Evolutionary conservation across 2,329 filamentous ascomycete species (phyloP), one percentile per base, ranked within the genome.

Genomic region (Cladosporium cucumerinum): DNA sequence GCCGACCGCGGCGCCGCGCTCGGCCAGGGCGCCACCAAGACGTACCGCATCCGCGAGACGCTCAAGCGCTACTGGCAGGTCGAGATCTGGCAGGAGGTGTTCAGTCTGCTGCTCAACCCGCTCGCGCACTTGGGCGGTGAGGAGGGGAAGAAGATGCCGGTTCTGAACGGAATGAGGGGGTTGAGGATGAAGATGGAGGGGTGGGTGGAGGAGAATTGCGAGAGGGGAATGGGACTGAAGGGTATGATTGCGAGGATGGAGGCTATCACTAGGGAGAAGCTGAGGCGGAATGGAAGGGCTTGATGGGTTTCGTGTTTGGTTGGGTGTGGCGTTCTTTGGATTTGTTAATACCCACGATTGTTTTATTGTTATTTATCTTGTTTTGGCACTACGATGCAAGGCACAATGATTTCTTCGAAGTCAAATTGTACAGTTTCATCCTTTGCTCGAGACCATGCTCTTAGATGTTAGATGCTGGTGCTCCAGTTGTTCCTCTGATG

Each of bases 41-140:
- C 84, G 57, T 98, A 97, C 79, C 87, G 85, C 68, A 87, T 97
- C 69, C 86, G 89, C 60, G 94, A 97, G 78, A 86, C 82, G 16
- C 79, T 98, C 66, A 99, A 99, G 82, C 81, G 95, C 52, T 99
- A 99, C 79, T 99, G 95, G 95, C 93, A 98, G 82, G 90, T 88
- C 57, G 93, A 97, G 58, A 86, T 98, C 52, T 99, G 95, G 95
- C 79, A 75, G 2, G 87, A 90, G 66, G 88, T 90, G 57, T 96
- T 99, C 76, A 90, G 93, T 69, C 72, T 98, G 65, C 79, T 98
- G 69, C 82, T 99, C 51, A 99, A 99, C 77, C 93, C 94, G 0
- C 83, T 85, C 2, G 83, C 82, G 65, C 87, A 88, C 77, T 77
- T 86, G n/a, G 84, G 85, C 11, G 80, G 74, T 1, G 93, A 93